phyloP scores from a whole-genome alignment of 352 stramenopile species.

The Pythium brachiatum region DNA sequence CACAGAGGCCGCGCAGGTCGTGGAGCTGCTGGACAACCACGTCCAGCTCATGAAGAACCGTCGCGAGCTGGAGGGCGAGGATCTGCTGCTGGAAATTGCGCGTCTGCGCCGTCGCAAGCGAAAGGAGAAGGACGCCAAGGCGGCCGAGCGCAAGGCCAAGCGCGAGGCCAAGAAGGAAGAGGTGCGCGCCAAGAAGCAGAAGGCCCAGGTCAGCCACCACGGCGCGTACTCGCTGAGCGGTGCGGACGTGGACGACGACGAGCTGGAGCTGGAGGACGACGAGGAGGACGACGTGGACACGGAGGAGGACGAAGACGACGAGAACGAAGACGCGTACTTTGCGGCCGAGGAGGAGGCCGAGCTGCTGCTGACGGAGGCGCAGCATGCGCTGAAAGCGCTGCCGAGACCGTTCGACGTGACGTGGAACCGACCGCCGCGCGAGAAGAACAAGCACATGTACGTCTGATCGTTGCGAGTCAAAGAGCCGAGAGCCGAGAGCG shows the following conservation, averaged over 20 bases:
- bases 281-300: slow-evolving; percentile 23
- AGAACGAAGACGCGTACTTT: slow-evolving; percentile 57
- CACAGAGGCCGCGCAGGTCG: slow-evolving; percentile 65
- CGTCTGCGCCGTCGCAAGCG: slow-evolving; percentile 34
- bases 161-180: slow-evolving; percentile 24
- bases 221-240: slow-evolving; percentile 24
- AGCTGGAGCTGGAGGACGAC: slow-evolving; percentile 27
- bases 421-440: slow-evolving; percentile 51
- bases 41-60: slow-evolving; percentile 54
- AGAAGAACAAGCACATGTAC: slow-evolving; percentile 81
- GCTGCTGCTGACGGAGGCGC: slow-evolving; percentile 34
- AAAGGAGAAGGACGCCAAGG: slow-evolving; percentile 35
- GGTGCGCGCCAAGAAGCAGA: slow-evolving; percentile 21
- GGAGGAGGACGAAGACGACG: slow-evolving; percentile 23
- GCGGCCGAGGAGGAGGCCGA: slow-evolving; percentile 37
- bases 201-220: slow-evolving; percentile 17
- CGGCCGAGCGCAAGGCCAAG: slow-evolving; percentile 26
- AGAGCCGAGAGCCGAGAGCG: background rate
- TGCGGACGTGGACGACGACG: slow-evolving; percentile 22
- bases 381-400: slow-evolving; percentile 38
- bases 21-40: slow-evolving; percentile 60
- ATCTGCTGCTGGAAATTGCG: slow-evolving; percentile 38
- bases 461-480: slow-evolving; percentile 32
- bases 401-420: slow-evolving; percentile 73
- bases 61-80: slow-evolving; percentile 39